These are phyloP conservation scores for Plasmodium vinckei DNA, from an alignment of 169 alveolate genomes.

Conservation along the genomic window DNA sequence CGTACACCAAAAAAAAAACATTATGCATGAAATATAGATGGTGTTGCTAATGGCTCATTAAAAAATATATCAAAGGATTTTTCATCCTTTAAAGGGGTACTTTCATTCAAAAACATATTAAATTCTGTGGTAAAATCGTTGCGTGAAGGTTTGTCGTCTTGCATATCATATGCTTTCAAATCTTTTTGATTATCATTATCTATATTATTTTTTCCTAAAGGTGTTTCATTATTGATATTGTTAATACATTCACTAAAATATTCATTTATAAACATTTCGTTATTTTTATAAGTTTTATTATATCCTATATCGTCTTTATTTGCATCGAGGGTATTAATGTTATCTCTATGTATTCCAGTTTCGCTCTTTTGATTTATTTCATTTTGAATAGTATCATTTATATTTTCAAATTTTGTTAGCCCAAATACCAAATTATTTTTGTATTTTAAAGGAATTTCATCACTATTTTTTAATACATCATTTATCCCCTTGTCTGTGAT, in stretches of 20 bases:
- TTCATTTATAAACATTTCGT: slow-evolving; percentile 27
- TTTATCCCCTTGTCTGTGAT: not conserved
- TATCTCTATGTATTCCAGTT: not conserved
- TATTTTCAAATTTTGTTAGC: slow-evolving; percentile 29
- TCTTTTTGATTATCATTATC: slow-evolving; percentile 4
- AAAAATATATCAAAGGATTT: slow-evolving; percentile 61
- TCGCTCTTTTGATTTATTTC: slow-evolving; percentile 6
- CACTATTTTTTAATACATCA: slow-evolving; percentile 2
- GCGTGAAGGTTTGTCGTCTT: not conserved
- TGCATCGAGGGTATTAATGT: too few relatives aligned
- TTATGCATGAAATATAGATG: slow-evolving; percentile 60
- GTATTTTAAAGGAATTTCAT: slow-evolving; percentile 3
- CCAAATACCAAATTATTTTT: slow-evolving; percentile 46
- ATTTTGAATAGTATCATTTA: slow-evolving; percentile 29
- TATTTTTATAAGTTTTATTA: not conserved
- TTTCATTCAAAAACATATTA: slow-evolving; percentile 6
- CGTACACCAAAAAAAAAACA: too few relatives aligned
- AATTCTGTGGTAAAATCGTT: slow-evolving; percentile 2
- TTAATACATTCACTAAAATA: slow-evolving; percentile 20
- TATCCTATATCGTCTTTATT: too few relatives aligned
- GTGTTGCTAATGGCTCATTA: slow-evolving; percentile 59
- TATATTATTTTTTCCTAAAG: slow-evolving; percentile 15
- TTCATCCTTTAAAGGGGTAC: slow-evolving; percentile 53
- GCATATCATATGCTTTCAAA: not conserved
- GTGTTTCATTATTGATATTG: not conserved